These are phyloP conservation scores for Globisporangium sylvaticum DNA, from an alignment of 352 stramenopile species.

Conservation along the genomic window DNA sequence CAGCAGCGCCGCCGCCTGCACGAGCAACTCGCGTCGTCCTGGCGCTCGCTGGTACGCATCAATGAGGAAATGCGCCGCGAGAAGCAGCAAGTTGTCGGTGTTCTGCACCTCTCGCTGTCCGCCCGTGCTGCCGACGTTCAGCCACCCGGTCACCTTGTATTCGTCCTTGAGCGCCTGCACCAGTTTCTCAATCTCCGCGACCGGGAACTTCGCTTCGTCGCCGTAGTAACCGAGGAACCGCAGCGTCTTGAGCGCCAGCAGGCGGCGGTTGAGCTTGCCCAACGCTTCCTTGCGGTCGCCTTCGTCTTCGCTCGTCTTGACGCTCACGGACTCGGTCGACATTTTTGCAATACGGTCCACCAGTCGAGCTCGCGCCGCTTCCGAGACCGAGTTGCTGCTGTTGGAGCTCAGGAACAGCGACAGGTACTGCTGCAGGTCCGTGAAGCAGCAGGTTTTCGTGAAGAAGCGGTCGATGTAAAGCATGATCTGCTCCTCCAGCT, in stretches of 20 bases:
- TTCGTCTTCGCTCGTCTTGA: slow-evolving; percentile 17
- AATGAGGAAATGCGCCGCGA: slow-evolving; percentile 64
- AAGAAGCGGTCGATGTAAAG: slow-evolving; percentile 67
- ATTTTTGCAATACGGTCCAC: slow-evolving; percentile 32
- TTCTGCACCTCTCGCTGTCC: slow-evolving; percentile 82
- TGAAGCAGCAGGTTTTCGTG: slow-evolving; percentile 84
- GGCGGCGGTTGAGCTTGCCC: slow-evolving; percentile 40
- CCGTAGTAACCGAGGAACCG: slow-evolving; percentile 63
- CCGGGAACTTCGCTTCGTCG: slow-evolving; percentile 17
- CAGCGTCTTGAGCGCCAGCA: slow-evolving; percentile 68
- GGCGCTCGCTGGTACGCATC: slow-evolving; percentile 55
- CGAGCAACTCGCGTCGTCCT: slow-evolving; percentile 34
- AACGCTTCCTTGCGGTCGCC: slow-evolving; percentile 41
- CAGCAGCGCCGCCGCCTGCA: slow-evolving; percentile 53
- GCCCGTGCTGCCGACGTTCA: slow-evolving; percentile 65
- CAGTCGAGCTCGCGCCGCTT: slow-evolving; percentile 31
- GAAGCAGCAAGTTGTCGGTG: slow-evolving; percentile 77
- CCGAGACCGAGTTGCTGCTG: slow-evolving; percentile 28
- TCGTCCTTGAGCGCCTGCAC: slow-evolving; percentile 51
- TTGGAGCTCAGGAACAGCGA: slow-evolving; percentile 26
- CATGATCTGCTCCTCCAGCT: slow-evolving; percentile 45
- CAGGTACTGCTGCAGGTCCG: slow-evolving; percentile 80
- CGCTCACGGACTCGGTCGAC: slow-evolving; percentile 23
- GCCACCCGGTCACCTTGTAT: slow-evolving; percentile 67
- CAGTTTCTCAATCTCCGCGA: slow-evolving; percentile 31